phyloP scores from a whole-genome alignment of 106 monocot species.

The Dioscorea alata region DNA sequence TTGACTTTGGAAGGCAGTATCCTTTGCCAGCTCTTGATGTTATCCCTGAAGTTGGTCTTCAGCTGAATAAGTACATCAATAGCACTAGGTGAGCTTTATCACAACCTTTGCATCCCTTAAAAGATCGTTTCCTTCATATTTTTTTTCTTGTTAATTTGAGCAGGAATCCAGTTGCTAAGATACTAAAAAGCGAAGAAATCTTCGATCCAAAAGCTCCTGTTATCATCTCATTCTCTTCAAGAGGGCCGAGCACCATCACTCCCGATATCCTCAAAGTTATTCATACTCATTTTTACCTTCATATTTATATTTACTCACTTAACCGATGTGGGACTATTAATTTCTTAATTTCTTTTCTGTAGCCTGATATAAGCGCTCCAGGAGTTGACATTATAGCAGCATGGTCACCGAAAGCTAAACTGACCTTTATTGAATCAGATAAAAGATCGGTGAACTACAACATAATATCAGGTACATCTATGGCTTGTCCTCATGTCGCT shows the following conservation, averaged over 20 bases:
- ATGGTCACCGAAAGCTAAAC: conserved; percentile 3
- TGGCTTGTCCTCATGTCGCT: conserved; percentile 8
- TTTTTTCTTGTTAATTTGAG: no score
- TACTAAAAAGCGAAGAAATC: not conserved
- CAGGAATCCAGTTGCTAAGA: conserved; percentile 2
- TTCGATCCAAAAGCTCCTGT: not conserved
- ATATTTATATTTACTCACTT: no score
- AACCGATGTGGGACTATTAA: no score
- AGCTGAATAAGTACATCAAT: not conserved
- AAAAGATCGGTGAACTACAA: not conserved
- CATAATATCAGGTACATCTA: conserved; percentile 7
- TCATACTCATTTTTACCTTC: not conserved
- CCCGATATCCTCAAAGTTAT: conserved; percentile 9
- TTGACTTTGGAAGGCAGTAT: not conserved
- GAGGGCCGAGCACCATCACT: not conserved
- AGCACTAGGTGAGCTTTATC: not conserved
- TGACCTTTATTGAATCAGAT: not conserved
- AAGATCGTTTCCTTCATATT: no score
- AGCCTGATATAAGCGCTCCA: conserved; percentile 10
- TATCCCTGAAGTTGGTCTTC: not conserved
- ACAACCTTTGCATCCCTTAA: no score
- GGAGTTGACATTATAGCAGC: conserved; percentile 5
- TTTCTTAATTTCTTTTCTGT: not conserved
- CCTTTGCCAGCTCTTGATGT: not conserved
- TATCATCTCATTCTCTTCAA: conserved; percentile 3